Evolutionary conservation across 345 rosid species (phyloP).

Genomic region (Dimocarpus longan): DNA sequence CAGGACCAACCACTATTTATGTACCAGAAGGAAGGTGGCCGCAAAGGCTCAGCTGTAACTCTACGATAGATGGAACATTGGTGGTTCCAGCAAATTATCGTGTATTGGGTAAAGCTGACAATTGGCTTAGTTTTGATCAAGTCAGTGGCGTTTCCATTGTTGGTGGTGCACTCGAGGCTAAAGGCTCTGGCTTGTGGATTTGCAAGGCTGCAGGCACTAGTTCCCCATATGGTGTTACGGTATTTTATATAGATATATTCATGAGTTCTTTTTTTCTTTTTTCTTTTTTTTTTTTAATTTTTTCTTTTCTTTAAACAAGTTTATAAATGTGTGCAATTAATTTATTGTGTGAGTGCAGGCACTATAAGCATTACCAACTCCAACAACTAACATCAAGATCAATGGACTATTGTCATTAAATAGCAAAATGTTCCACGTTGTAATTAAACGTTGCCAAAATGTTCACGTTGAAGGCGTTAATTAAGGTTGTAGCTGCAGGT

Average conservation of each 20-base stretch:
- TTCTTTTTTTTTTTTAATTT: not conserved
- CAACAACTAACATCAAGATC: conserved; percentile 12
- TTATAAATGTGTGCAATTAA: not conserved
- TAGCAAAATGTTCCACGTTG: conserved; percentile 36
- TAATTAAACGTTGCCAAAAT: conserved; percentile 21
- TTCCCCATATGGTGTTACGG: conserved; percentile 20
- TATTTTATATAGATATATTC: not conserved
- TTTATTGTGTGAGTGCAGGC: conserved; percentile 14
- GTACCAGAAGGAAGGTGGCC: conserved; percentile 22
- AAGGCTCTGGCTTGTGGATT: conserved; percentile 13
- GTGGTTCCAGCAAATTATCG: conserved; percentile 10
- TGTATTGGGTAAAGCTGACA: not conserved
- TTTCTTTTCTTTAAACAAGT: too few relatives aligned
- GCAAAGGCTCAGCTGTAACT: not conserved
- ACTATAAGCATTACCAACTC: conserved; percentile 24
- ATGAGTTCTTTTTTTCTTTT: not conserved
- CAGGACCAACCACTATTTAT: not conserved
- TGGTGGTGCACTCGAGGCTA: conserved; percentile 21
- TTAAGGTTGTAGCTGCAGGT: conserved; percentile 23
- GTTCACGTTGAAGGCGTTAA: conserved; percentile 21
- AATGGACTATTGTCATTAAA: conserved; percentile 24
- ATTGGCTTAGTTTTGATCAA: conserved; percentile 9
- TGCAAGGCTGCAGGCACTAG: conserved; percentile 13
- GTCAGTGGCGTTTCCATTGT: conserved; percentile 20
- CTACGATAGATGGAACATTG: conserved; percentile 5